Evolutionary conservation across 1,284 basidiomycete genomes (phyloP).

Genomic region (Trametes pubescens): DNA sequence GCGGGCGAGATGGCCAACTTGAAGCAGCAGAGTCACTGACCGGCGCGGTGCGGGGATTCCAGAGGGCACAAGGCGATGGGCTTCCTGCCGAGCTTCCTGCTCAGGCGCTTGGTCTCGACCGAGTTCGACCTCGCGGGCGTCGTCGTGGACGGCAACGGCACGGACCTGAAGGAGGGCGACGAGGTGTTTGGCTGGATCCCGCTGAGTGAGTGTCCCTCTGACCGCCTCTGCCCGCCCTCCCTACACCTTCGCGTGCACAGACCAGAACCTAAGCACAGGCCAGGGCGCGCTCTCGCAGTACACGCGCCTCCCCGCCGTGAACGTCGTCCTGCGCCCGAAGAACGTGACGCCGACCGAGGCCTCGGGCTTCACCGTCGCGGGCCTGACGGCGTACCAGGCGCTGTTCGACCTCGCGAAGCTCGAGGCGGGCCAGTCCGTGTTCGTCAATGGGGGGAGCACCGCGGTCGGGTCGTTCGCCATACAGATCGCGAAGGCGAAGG

Average conservation of each 20-base stretch:
- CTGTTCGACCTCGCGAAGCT: constrained; percentile 28
- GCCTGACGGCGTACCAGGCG: constrained; percentile 37
- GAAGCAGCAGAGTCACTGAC: not conserved
- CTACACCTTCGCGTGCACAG: constrained; percentile 8
- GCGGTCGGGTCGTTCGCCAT: constrained; percentile 37
- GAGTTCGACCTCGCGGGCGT: constrained; percentile 72
- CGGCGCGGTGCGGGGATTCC: not conserved
- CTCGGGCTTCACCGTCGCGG: constrained; percentile 32
- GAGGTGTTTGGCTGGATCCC: constrained; percentile 65
- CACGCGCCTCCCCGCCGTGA: constrained; percentile 24
- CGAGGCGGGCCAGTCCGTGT: constrained; percentile 35
- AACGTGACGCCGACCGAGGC: constrained; percentile 32
- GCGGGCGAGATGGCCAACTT: not conserved
- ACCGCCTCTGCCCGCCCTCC: too few species aligned
- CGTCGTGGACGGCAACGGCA: constrained; percentile 60
- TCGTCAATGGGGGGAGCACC: constrained; percentile 39
- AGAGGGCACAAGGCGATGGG: constrained; percentile 67
- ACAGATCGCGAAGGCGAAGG: constrained; percentile 40
- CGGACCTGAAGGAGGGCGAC: constrained; percentile 62
- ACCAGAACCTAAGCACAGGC: constrained; percentile 8
- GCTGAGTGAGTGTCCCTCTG: constrained; percentile 42
- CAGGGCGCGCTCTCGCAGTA: constrained; percentile 37
- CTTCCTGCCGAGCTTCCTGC: constrained; percentile 57
- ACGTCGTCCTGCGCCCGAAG: constrained; percentile 27
- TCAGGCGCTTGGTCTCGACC: constrained; percentile 57